Evolutionary conservation across 2,329 filamentous ascomycete species (phyloP), one percentile per base, ranked within the genome.

Genomic region (Pyrenochaeta sp.): DNA sequence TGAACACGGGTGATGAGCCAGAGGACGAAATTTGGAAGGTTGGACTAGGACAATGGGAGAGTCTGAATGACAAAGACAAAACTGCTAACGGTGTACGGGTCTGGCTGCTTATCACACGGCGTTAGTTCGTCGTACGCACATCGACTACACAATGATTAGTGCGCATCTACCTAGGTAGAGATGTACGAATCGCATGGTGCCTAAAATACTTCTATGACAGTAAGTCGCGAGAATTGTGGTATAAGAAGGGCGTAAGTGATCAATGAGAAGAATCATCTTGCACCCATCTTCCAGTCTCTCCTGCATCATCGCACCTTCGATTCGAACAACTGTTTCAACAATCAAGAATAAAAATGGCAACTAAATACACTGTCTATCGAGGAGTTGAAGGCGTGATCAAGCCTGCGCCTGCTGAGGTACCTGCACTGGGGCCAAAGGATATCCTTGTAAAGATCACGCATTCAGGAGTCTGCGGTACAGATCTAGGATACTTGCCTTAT

Each of bases 381-480:
- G 55, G 53, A 15, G 26, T 22, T 7, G 45, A 57, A 20, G 55
- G 51, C 6, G 27, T 19, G 2, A 44, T 60, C 11, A 55, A 55
- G 27, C 19, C 50, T 11, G 32, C 20, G 7, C 9, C 41, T 7
- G 20, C 36, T 4, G 32, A 48, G 21, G 34, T 48, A 10, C 48
- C 45, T 9, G 29, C 36, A 11, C 45, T 59, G 9, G 48, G 53
- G 17, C 46, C 53, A 2, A 53, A 52, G 24, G 51, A 60, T 10
- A 46, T 60, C 14, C 43, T 60, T 9, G 29, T 60, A 14, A 54
- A 50, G 26, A 55, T 60, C 32, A 58, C 53, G 1, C 55, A 60
- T 35, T 52, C 48, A 11, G 55, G 55, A 6, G 21, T 60, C 13
- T 59, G 55, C 27, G 51, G 24, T 9, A 47, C 53, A 11, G 55